Percentiles rank a stretch among this genome's conserved stretches.
Conservation (phyloP, 2,329 filamentous ascomycete species). For the Graphilbum ipis-grandicollis region DNA sequence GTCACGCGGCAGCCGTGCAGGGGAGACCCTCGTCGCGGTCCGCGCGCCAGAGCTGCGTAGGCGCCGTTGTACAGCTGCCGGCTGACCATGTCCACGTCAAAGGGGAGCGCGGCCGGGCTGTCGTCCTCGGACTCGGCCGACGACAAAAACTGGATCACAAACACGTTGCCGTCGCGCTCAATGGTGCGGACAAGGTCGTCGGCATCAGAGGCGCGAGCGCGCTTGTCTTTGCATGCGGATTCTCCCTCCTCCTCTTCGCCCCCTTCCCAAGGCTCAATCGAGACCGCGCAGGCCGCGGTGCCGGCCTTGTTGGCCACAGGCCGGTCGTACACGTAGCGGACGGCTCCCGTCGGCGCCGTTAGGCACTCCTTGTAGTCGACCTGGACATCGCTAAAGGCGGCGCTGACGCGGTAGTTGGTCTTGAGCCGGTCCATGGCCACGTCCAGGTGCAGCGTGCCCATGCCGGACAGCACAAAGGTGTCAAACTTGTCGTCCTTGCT, state of each 20-base stretch:
- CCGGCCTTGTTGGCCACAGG: conserved; percentile 65
- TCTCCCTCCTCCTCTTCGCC: not conserved
- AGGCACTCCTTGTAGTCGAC: conserved; percentile 89
- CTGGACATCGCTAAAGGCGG: conserved; percentile 77
- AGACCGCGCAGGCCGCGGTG: conserved; percentile 57
- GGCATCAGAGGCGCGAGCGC: not conserved
- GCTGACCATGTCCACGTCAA: conserved; percentile 31
- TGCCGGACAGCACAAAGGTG: conserved; percentile 82
- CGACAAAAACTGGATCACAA: conserved; percentile 34
- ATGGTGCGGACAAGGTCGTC: conserved; percentile 12
- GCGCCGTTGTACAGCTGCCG: conserved; percentile 60
- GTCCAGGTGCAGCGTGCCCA: conserved; percentile 92
- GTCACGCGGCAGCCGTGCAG: conserved; percentile 59
- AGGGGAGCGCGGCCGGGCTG: conserved; percentile 16
- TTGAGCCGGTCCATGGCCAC: conserved; percentile 79
- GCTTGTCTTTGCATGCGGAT: not conserved
- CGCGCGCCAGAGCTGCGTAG: conserved; percentile 67
- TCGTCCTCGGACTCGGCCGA: conserved; percentile 19
- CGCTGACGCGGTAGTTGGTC: conserved; percentile 74
- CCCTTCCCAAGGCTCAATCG: conserved; percentile 37
- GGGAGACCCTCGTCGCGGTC: conserved; percentile 64
- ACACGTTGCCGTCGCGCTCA: conserved; percentile 51
- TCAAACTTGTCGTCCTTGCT: conserved; percentile 76
- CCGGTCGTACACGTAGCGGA: conserved; percentile 54
- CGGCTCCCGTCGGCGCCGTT: conserved; percentile 34